Evolutionary conservation across 2,329 filamentous ascomycete genomes (phyloP).

Genomic region (Apiospora marii): DNA sequence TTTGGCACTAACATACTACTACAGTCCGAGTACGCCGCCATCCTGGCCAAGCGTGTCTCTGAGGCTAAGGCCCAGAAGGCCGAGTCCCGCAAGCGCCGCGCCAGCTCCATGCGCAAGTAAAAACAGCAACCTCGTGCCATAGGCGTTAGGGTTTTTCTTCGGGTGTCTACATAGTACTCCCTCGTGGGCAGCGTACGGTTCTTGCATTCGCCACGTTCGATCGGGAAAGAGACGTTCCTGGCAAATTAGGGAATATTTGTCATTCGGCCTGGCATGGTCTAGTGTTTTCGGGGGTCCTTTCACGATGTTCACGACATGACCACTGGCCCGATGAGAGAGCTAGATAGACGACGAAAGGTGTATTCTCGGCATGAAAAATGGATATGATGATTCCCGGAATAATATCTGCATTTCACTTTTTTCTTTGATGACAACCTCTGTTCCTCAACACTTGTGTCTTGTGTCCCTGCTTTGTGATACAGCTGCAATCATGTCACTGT

Average conservation of each 20-base stretch:
- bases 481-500: not conserved
- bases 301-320: constrained; percentile 22
- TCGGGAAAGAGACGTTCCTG: constrained; percentile 38
- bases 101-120: constrained; percentile 94
- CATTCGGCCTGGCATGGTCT: constrained; percentile 29
- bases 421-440: constrained; percentile 6
- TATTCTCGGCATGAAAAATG: constrained; percentile 24
- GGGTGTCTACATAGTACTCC: constrained; percentile 37
- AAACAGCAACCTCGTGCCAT: constrained; percentile 41
- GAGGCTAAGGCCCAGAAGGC: constrained; percentile 95
- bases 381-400: constrained; percentile 24
- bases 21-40: constrained; percentile 94
- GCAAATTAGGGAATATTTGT: constrained; percentile 33
- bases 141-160: constrained; percentile 42
- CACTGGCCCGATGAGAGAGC: constrained; percentile 22
- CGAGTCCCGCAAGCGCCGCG: constrained; percentile 95
- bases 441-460: not conserved
- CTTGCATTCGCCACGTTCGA: constrained; percentile 41
- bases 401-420: constrained; percentile 19
- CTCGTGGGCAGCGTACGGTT: constrained; percentile 40
- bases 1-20: not conserved
- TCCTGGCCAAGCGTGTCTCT: constrained; percentile 95
- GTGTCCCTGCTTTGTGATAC: not conserved
- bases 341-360: constrained; percentile 22
- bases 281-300: constrained; percentile 26